Conservation (phyloP, 345 rosid genomes). For the Citrus inodora region DNA sequence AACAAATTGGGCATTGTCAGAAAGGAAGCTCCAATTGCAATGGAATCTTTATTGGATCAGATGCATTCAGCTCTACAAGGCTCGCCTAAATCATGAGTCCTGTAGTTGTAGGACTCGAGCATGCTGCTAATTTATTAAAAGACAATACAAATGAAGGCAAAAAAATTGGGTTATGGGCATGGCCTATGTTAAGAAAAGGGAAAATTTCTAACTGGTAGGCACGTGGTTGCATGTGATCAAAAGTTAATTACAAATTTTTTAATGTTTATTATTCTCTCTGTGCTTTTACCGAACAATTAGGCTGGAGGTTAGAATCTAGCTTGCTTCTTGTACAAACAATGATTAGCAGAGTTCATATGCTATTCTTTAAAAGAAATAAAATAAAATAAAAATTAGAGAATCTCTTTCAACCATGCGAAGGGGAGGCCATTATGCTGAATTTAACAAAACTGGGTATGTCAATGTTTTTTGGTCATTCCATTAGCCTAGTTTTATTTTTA, state of each 20-base stretch:
- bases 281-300: not conserved
- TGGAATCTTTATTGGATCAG: not conserved
- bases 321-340: too few species aligned
- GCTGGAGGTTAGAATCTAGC: not conserved
- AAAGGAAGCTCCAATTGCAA: not conserved
- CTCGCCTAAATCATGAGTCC: not conserved
- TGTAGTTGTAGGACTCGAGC: not conserved
- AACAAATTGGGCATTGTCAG: not conserved
- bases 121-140: not conserved
- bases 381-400: too few species aligned
- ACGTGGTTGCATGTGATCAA: slow-evolving; percentile 4
- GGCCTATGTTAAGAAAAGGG: too few species aligned
- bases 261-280: not conserved
- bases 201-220: not conserved
- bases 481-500: not conserved
- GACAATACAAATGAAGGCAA: not conserved
- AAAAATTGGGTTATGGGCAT: too few species aligned
- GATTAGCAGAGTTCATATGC: too few species aligned
- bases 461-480: too few species aligned
- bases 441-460: too few species aligned
- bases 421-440: too few species aligned
- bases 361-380: too few species aligned
- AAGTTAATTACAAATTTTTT: not conserved
- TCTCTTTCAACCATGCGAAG: too few species aligned
- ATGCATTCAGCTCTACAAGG: not conserved